Conservation (phyloP, 768 basidiomycete genomes). For the Tremella yokohamensis region DNA sequence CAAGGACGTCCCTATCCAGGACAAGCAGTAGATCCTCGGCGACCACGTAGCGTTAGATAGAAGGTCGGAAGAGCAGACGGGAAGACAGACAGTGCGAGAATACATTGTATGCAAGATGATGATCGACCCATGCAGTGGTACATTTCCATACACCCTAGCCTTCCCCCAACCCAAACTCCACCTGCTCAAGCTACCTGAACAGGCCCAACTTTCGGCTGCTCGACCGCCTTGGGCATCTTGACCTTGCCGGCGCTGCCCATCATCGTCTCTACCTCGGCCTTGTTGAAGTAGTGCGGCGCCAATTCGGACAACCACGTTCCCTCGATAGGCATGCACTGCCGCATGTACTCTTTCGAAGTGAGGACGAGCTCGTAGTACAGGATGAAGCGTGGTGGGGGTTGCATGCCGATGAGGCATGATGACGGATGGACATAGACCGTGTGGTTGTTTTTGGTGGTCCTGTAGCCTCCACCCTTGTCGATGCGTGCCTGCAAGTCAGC, state of each 20-base stretch:
- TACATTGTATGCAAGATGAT: constrained; percentile 1
- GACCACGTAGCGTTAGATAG: not conserved
- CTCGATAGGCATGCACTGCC: constrained; percentile 98
- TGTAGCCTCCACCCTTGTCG: constrained; percentile 93
- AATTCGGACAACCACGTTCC: constrained; percentile 94
- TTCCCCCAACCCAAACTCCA: not conserved
- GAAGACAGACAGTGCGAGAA: not conserved
- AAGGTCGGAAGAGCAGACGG: not conserved
- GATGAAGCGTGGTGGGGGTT: constrained; percentile 84
- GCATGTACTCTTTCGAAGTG: constrained; percentile 95
- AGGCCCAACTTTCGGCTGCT: constrained; percentile 42
- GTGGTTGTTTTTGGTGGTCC: constrained; percentile 92
- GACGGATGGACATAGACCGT: constrained; percentile 97
- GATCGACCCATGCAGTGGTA: constrained; percentile 7
- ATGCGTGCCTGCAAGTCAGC: constrained; percentile 65
- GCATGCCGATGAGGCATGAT: constrained; percentile 88
- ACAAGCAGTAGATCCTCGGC: constrained; percentile 9
- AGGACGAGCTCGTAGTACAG: constrained; percentile 96
- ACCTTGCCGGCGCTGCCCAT: constrained; percentile 53
- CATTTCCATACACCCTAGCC: constrained; percentile 2
- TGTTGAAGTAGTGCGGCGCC: constrained; percentile 94
- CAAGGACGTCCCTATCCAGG: constrained; percentile 13
- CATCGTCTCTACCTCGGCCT: constrained; percentile 50
- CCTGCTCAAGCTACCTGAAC: constrained; percentile 11
- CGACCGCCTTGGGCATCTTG: constrained; percentile 85